These are phyloP conservation scores for Linnemannia exigua DNA, from an alignment of 192 early-diverging fungal genomes.

Conservation along the genomic window DNA sequence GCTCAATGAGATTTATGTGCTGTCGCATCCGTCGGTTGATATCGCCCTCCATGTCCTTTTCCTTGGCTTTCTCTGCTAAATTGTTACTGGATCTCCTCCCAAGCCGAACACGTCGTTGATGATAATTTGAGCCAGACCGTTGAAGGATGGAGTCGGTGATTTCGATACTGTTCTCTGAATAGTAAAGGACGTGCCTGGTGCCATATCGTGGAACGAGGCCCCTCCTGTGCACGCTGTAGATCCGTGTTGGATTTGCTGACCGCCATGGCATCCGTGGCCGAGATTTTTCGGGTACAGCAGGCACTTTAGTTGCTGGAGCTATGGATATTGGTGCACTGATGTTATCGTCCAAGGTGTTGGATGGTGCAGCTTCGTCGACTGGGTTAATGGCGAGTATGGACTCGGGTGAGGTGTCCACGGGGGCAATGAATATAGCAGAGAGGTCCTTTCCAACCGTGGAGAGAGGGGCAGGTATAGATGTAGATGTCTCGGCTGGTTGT, in stretches of 20 bases:
- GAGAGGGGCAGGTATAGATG: background rate
- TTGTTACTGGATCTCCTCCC: slow-evolving; percentile 6
- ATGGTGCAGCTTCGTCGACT: background rate
- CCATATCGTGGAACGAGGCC: slow-evolving; percentile 38
- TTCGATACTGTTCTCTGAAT: background rate
- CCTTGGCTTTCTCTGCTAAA: slow-evolving; percentile 18
- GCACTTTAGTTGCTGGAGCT: background rate
- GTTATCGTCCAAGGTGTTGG: background rate
- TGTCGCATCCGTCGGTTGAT: slow-evolving; percentile 24
- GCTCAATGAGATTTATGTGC: background rate
- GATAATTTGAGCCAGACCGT: background rate
- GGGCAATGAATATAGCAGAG: slow-evolving; percentile 9
- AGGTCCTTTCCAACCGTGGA: background rate
- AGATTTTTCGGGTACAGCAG: background rate
- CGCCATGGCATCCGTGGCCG: background rate
- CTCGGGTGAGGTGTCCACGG: background rate
- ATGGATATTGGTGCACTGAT: background rate
- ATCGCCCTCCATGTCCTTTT: slow-evolving; percentile 15
- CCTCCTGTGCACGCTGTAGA: slow-evolving; percentile 10
- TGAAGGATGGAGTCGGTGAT: background rate
- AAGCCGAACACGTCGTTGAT: background rate
- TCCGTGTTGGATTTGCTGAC: background rate
- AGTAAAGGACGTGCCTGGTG: slow-evolving; percentile 3
- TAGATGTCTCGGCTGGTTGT: background rate
- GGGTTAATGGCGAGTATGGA: background rate